Evolutionary conservation across 129 eudicot genomes (phyloP), one percentile per base, ranked within the genome.

Genomic region (Silybum marianum): DNA sequence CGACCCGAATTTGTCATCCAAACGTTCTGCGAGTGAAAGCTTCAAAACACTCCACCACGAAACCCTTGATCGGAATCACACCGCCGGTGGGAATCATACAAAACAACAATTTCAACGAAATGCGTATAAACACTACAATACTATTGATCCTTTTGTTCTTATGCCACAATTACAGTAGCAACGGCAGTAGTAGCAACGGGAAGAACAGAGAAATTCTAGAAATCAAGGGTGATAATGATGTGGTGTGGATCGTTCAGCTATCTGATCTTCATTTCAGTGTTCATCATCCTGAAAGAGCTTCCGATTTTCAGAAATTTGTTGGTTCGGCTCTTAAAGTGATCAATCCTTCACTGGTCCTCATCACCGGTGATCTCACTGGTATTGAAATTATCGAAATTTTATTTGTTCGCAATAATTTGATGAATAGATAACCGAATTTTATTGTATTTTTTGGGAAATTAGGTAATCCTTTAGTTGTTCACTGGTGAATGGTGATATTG

Each of bases 351-450:
- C 78, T 95, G 8, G 99, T 95, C 26, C 71, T 95, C 77, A 74
- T 95, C 86, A 95, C 99, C 24, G 99, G 98, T 26, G 99, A 95
- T 90, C 95, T 95, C 76, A 93, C 99, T 79, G 99, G 99, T 86
- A 60, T 73, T 67, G 14, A 25, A 25, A 16, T 65, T 54, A 0
- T 58, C n/a, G 76, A 58, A 14, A 22, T 18, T 51, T 18, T 12
- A 4, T 39, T 14, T 58, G 70, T 58, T 18, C 1, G 39, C 8
- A 24, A 26, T 51, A 6, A 10, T 26, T 75, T 75, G 48, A 19
- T 75, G 16, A 18, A 4, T 38, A 72, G 2, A 3, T 39, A 39
- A 80, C 72, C 62, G 4, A 32, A 72, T 68, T 68, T 9, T 18
- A 4, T 1, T 58, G 16, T 54, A 14, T 7, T n/a, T 80, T 72